Evolutionary conservation across 441 rosid genomes (phyloP).

Genomic region (Daphne laureola): DNA sequence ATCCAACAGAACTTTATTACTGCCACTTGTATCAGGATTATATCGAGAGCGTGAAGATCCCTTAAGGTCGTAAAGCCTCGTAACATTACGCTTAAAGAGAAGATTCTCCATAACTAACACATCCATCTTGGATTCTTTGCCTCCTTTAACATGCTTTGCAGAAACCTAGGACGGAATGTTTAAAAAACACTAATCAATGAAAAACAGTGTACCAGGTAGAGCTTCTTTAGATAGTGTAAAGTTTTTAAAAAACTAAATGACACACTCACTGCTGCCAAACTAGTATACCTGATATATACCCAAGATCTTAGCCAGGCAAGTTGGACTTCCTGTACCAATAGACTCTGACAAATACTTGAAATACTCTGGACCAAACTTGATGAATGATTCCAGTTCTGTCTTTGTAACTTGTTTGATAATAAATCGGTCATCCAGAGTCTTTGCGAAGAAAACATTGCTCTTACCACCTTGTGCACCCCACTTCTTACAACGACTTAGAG

Average conservation of each 20-base stretch:
- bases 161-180: slow-evolving; percentile 36
- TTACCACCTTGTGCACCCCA: slow-evolving; percentile 87
- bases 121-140: slow-evolving; percentile 64
- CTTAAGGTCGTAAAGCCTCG: slow-evolving; percentile 59
- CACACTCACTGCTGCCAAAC: slow-evolving; percentile 1
- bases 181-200: slow-evolving; percentile 10
- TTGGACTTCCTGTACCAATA: slow-evolving; percentile 51
- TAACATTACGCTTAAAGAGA: slow-evolving; percentile 47
- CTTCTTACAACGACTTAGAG: slow-evolving; percentile 75
- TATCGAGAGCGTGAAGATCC: slow-evolving; percentile 74
- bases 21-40: slow-evolving; percentile 62
- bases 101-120: slow-evolving; percentile 83
- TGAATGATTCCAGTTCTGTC: slow-evolving; percentile 71
- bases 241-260: too few species aligned
- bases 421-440: slow-evolving; percentile 70
- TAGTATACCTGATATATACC: slow-evolving; percentile 69
- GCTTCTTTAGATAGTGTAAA: too few species aligned
- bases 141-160: slow-evolving; percentile 57
- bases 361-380: slow-evolving; percentile 62
- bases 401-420: slow-evolving; percentile 71
- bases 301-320: slow-evolving; percentile 68
- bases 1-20: slow-evolving; percentile 63
- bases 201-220: neutral
- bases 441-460: slow-evolving; percentile 79
- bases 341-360: slow-evolving; percentile 58